Percentiles rank a stretch among this genome's conserved stretches.
Evolutionary conservation across 768 basidiomycete genomes (phyloP).

Genomic region (Tulasnella sp.): DNA sequence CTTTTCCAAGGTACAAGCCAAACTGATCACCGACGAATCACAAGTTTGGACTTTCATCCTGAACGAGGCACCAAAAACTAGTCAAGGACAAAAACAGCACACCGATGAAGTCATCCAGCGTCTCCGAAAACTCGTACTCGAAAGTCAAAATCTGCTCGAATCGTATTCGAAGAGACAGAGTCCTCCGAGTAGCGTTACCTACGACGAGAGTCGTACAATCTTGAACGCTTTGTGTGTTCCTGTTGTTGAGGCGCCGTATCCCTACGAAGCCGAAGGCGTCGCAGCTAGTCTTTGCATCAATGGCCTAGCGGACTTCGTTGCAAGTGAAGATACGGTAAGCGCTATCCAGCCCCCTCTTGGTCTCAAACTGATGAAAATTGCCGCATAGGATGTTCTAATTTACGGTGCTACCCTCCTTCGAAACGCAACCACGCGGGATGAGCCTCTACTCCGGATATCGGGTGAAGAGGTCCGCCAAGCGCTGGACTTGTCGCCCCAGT

Average conservation of each 20-base stretch:
- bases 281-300: conserved; percentile 64
- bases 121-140: conserved; percentile 30
- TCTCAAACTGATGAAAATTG: conserved; percentile 19
- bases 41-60: conserved; percentile 43
- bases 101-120: conserved; percentile 18
- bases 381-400: conserved; percentile 57
- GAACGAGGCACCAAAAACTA: background rate
- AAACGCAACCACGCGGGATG: conserved; percentile 50
- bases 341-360: conserved; percentile 16
- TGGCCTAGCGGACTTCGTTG: conserved; percentile 77
- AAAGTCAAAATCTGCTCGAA: conserved; percentile 45
- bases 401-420: conserved; percentile 77
- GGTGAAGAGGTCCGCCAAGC: conserved; percentile 48
- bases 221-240: conserved; percentile 74
- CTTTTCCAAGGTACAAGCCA: conserved; percentile 47
- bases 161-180: conserved; percentile 55
- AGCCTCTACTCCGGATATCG: conserved; percentile 51
- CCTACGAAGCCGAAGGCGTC: conserved; percentile 77
- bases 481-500: conserved; percentile 42
- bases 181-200: conserved; percentile 52
- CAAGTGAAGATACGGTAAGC: conserved; percentile 76
- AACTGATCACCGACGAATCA: conserved; percentile 50
- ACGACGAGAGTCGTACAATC: conserved; percentile 57
- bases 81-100: background rate
- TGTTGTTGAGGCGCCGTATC: conserved; percentile 52